Percentiles rank a stretch among this genome's conserved stretches.
Conservation (phyloP, 2,329 filamentous ascomycete species). For the Coniella lustricola region DNA sequence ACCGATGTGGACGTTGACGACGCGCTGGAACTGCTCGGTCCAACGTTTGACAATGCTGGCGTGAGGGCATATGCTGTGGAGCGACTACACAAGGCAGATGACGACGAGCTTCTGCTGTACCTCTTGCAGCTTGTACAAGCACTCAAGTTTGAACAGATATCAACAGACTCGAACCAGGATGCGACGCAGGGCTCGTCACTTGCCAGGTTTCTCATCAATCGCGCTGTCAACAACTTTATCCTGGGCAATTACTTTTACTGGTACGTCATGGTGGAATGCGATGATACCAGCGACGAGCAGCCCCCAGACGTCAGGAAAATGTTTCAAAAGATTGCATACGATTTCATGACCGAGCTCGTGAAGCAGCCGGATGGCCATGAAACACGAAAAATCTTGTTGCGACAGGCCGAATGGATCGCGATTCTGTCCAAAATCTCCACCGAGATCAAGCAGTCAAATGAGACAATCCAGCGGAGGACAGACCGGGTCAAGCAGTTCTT, state of each 20-base stretch:
- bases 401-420: slow-evolving; percentile 84
- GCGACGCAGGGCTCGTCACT: slow-evolving; percentile 71
- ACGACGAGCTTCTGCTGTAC: slow-evolving; percentile 85
- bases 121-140: slow-evolving; percentile 92
- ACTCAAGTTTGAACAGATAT: slow-evolving; percentile 82
- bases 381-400: slow-evolving; percentile 66
- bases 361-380: slow-evolving; percentile 63
- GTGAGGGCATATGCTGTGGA: slow-evolving; percentile 93
- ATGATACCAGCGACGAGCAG: slow-evolving; percentile 73
- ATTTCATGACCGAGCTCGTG: slow-evolving; percentile 87
- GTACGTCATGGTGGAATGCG: slow-evolving; percentile 98
- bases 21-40: slow-evolving; percentile 86
- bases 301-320: slow-evolving; percentile 70
- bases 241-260: slow-evolving; percentile 95
- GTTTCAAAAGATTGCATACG: slow-evolving; percentile 88
- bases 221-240: slow-evolving; percentile 81
- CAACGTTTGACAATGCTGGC: slow-evolving; percentile 79
- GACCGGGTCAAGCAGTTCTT: slow-evolving; percentile 80
- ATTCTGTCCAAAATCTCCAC: slow-evolving; percentile 83
- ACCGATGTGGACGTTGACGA: slow-evolving; percentile 96
- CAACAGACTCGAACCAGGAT: slow-evolving; percentile 54
- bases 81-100: slow-evolving; percentile 82
- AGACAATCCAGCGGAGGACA: slow-evolving; percentile 71
- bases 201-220: slow-evolving; percentile 79
- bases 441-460: slow-evolving; percentile 75